Base-by-base conservation (phyloP, 2,329 filamentous ascomycete genomes). In the Aspergillus intermedius region DNA sequence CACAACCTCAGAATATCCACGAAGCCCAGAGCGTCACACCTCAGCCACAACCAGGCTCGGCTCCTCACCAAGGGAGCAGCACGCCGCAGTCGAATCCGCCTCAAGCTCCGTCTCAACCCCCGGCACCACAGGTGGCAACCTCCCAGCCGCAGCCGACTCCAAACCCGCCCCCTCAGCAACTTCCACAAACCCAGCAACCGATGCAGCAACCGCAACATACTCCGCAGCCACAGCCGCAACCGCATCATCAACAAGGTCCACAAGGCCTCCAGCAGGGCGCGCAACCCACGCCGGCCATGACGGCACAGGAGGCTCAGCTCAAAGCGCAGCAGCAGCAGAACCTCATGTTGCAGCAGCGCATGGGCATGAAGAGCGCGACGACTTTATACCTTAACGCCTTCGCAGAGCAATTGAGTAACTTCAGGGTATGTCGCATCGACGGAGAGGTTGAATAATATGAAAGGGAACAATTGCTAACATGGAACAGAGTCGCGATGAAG, bases 341-440 rank as follows among this genome's bases (percentile, higher is more conserved):
- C 13, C 48, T 73, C 59, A 66, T 72, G 60, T 66, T 69, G 32
- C 62, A 64, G 42, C 60, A 61, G 45, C 56, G 66, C 28, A 67
- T 65, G 60, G 57, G 54, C 13, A 62, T 69, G 46, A 70, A 68
- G 49, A 73, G 72, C 22, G 62, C 70, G 17, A 73, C 74, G 19
- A 75, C 81, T 9, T 54, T 82, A 50, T 74, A 73, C 53, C 62
- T 84, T 35, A 69, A 81, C 53, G 71, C 72, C 42, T 82, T 82
- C 54, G 76, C 77, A 8, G 78, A 83, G 54, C 70, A 77, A 42
- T 65, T 84, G 15, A 77, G 77, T 50, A 69, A 64, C 42, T 81
- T 76, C 57, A 85, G 62, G 70, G 80, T 68, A 82, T 84, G 66
- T 74, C 19, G 51, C 5, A 13, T 25, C 39, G 3, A 9, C 13